These are phyloP conservation scores for Clavispora santaluciae DNA, from an alignment of 805 yeast species.

Conservation along the genomic window DNA sequence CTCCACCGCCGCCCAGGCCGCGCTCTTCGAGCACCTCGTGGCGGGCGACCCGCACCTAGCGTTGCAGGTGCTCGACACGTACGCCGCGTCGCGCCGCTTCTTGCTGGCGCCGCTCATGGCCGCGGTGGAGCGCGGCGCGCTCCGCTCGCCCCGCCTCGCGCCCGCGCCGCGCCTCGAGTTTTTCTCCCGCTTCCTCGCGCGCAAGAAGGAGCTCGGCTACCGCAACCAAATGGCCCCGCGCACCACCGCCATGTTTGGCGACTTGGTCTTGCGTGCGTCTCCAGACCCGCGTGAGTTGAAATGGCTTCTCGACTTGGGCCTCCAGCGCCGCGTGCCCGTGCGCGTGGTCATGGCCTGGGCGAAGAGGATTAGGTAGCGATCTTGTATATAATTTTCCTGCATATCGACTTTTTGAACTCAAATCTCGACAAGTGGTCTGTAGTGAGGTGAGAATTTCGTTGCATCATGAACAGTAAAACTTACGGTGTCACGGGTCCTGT, in stretches of 20 bases:
- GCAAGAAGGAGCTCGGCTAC: conserved; percentile 17
- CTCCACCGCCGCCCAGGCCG: conserved; percentile 12
- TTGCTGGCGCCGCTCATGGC: conserved; percentile 16
- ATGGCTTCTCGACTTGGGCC: conserved; percentile 7
- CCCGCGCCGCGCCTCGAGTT: conserved; percentile 16
- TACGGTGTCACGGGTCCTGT: conserved; percentile 82
- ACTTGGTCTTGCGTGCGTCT: conserved; percentile 9
- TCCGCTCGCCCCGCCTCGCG: conserved; percentile 15
- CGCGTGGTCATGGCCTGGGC: neutral
- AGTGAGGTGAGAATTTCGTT: neutral
- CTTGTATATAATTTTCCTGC: neutral
- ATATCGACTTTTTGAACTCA: neutral
- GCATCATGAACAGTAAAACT: conserved; percentile 4
- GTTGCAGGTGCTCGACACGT: conserved; percentile 20
- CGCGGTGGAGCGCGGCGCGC: conserved; percentile 26
- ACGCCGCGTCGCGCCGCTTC: conserved; percentile 16
- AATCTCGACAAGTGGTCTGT: conserved; percentile 1
- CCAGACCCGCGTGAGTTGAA: conserved; percentile 13
- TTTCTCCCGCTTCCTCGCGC: conserved; percentile 16
- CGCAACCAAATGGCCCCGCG: conserved; percentile 8
- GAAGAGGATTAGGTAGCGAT: conserved; percentile 5
- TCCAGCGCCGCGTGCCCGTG: conserved; percentile 1
- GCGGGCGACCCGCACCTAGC: conserved; percentile 23
- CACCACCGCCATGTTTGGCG: conserved; percentile 11
- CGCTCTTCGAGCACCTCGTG: conserved; percentile 23